Base-by-base conservation (phyloP, 208 protist species). In the Blastocrithidia nonstop region DNA sequence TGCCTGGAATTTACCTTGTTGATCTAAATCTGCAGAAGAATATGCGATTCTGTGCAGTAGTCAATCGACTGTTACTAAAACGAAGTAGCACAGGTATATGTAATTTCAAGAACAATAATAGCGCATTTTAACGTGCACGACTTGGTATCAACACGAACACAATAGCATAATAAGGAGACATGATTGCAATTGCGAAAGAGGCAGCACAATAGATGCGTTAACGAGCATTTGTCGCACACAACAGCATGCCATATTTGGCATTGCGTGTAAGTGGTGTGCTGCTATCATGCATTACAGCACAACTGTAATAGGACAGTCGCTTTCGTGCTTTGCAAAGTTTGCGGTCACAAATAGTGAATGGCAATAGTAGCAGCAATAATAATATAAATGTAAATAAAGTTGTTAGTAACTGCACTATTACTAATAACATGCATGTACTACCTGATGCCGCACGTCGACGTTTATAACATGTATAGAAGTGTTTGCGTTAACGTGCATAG, bases 251-350 rank as follows among this genome's bases (percentile, higher is more conserved):
- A 3, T 82, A 60, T 36, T 39, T 82, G 8, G 33, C 45, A 6
- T 3, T 42, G 16, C 72, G 72, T 5, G 52, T 72, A 6, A 1
- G 36, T 1, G 59, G 59, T 4, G 57, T 82, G 16, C 42, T 82
- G 9, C 52, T 82, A 1, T 57, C 47, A 8, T 48, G 54, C 11
- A 39, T 82, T 37, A 29, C 23, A 19, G n/a, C 42, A 4, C 27
- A 40, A 0, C 33, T 82, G 33, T 58, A 74, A 6, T 41, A 33
- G 6, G 67, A 76, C 50, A 54, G 61, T 13, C 52, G 61, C 8
- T 76, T 82, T 42, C 48, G 71, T 23, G 58, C 51, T 1, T 50
- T 77, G 2, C 23, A 53, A 6, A 19, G 21, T 1, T 6, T 62
- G 8, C 50, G 39, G 19, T 3, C 27, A 1, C 21, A 54, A 45